Evolutionary conservation across 768 basidiomycete genomes (phyloP).

Genomic region (Lentinula raphanica): DNA sequence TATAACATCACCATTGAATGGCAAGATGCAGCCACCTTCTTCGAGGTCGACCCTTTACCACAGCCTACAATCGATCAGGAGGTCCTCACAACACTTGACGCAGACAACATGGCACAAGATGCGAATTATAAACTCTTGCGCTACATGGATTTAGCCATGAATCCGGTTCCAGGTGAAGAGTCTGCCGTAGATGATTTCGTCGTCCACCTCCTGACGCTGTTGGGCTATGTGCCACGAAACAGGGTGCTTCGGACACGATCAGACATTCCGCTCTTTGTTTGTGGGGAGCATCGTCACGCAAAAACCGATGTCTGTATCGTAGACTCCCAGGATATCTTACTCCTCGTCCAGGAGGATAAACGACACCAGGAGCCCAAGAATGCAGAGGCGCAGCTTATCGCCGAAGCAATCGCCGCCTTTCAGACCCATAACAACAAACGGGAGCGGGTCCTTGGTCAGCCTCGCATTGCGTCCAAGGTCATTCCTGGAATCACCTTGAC

Average conservation of each 20-base stretch:
- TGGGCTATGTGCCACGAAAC: constrained; percentile 17
- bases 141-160: constrained; percentile 19
- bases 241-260: constrained; percentile 18
- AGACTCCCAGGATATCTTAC: constrained; percentile 13
- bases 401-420: constrained; percentile 20
- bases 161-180: constrained; percentile 15
- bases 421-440: constrained; percentile 12
- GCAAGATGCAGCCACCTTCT: constrained; percentile 21
- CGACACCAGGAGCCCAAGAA: not conserved
- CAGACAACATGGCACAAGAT: constrained; percentile 2
- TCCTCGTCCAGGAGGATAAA: constrained; percentile 24
- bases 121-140: constrained; percentile 8
- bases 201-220: constrained; percentile 19
- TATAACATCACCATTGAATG: constrained; percentile 19
- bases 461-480: not conserved
- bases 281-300: constrained; percentile 19
- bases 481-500: constrained; percentile 13
- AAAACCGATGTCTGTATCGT: constrained; percentile 28
- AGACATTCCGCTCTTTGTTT: constrained; percentile 21
- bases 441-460: not conserved
- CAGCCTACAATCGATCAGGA: constrained; percentile 11
- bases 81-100: not conserved
- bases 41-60: constrained; percentile 17
- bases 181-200: constrained; percentile 32
- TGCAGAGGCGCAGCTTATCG: constrained; percentile 16